A percentile compares a stretch with the other conserved stretches of the same genome.
Evolutionary conservation across 2,329 filamentous ascomycete species (phyloP).

Genomic region (Cladophialophora bantiana): DNA sequence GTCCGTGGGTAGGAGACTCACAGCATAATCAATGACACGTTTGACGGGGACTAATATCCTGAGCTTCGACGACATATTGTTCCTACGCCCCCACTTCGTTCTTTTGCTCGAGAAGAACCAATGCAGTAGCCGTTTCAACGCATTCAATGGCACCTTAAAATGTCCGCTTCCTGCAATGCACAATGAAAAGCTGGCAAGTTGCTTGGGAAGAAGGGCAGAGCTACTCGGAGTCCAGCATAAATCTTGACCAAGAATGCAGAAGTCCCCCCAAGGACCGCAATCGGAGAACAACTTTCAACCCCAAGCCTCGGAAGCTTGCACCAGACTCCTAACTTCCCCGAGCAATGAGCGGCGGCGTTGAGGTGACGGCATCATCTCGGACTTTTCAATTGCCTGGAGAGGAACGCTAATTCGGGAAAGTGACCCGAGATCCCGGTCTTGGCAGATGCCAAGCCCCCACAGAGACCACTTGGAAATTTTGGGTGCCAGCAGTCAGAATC

Average conservation of each 20-base stretch:
- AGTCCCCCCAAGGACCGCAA: conserved; percentile 1
- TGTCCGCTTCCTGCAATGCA: background rate
- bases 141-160: background rate
- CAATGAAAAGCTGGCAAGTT: background rate
- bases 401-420: background rate
- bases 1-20: conserved; percentile 53
- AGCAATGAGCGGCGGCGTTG: conserved; percentile 3
- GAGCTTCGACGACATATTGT: conserved; percentile 57
- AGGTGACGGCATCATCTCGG: conserved; percentile 24
- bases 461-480: conserved; percentile 12
- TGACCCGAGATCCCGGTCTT: conserved; percentile 10
- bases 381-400: background rate
- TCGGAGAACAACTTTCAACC: conserved; percentile 19
- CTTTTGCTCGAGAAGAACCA: conserved; percentile 3
- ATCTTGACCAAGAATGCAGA: background rate
- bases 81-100: background rate
- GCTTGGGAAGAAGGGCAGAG: background rate
- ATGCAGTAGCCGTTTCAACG: conserved; percentile 1
- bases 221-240: background rate
- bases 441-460: conserved; percentile 30
- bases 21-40: conserved; percentile 86
- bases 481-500: background rate
- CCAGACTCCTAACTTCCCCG: conserved; percentile 11
- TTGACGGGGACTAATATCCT: conserved; percentile 82
- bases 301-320: conserved; percentile 5